Conservation (phyloP, 2,329 filamentous ascomycete genomes). For the Pseudodiploospora longispora region DNA sequence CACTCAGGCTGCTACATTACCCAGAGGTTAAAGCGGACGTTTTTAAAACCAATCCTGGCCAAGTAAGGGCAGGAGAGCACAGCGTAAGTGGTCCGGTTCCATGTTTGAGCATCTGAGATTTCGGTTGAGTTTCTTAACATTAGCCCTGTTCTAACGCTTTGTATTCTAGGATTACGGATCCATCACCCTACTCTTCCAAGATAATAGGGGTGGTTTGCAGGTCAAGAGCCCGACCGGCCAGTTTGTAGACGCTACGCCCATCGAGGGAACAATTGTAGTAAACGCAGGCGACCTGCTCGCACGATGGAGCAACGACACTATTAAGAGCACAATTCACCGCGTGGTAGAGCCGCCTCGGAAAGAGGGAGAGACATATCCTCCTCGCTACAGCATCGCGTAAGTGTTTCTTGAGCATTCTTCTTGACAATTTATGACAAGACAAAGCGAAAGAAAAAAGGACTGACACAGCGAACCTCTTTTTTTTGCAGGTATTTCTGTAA, state of each 20-base stretch:
- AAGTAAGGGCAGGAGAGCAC: conserved; percentile 72
- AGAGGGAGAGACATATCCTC: conserved; percentile 53
- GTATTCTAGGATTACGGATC: conserved; percentile 44
- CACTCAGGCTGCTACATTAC: conserved; percentile 68
- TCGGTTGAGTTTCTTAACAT: not conserved
- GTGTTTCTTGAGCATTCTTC: conserved; percentile 16
- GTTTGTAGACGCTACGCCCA: conserved; percentile 78
- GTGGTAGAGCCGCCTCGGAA: conserved; percentile 75
- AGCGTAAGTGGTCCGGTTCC: conserved; percentile 32
- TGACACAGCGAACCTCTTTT: not conserved
- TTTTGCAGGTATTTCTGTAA: conserved; percentile 75
- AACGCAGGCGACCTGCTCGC: conserved; percentile 84
- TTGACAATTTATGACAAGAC: no score
- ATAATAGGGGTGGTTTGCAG: conserved; percentile 46
- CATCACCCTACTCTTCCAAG: conserved; percentile 56
- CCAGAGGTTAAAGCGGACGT: conserved; percentile 57
- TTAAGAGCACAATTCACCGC: conserved; percentile 83
- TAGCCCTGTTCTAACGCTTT: not conserved
- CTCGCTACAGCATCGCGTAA: conserved; percentile 78
- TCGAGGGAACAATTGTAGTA: conserved; percentile 72
- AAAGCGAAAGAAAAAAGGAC: no score
- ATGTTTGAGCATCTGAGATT: not conserved
- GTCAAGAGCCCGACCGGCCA: conserved; percentile 62
- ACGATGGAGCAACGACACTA: conserved; percentile 84
- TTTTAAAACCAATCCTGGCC: conserved; percentile 57